Evolutionary conservation across 306 rosid genomes (phyloP).

Genomic region (Vicia villosa): DNA sequence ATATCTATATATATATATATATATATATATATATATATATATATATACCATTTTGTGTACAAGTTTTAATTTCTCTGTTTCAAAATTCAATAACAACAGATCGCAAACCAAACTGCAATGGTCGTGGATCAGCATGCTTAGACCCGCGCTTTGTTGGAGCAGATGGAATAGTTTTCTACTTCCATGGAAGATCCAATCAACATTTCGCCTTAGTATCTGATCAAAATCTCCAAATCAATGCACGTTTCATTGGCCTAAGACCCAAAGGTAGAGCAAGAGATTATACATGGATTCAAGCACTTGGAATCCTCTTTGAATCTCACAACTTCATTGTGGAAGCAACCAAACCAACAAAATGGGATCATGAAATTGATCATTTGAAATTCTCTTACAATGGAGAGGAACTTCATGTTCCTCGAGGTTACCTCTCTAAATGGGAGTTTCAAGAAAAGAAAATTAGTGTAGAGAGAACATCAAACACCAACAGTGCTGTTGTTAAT

Average conservation of each 20-base stretch:
- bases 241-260: constrained; percentile 76
- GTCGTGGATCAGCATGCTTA: constrained; percentile 79
- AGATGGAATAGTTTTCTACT: constrained; percentile 80
- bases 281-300: constrained; percentile 87
- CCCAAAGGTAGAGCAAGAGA: constrained; percentile 63
- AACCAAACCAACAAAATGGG: constrained; percentile 54
- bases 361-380: constrained; percentile 53
- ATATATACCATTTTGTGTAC: neutral
- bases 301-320: constrained; percentile 64
- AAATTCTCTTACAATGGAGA: constrained; percentile 54
- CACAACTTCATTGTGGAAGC: constrained; percentile 65
- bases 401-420: constrained; percentile 54
- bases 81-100: constrained; percentile 39
- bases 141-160: constrained; percentile 89
- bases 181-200: constrained; percentile 75
- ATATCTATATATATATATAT: too few relatives aligned
- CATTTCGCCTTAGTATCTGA: constrained; percentile 74
- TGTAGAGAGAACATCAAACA: constrained; percentile 67
- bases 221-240: constrained; percentile 65
- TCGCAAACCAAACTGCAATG: constrained; percentile 68
- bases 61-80: neutral
- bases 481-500: constrained; percentile 56
- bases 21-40: too few relatives aligned
- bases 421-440: constrained; percentile 57
- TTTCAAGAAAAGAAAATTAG: constrained; percentile 40